Percentiles rank a stretch among this genome's conserved stretches.
Conservation (phyloP, 805 yeast genomes). For the Lachancea meyersii region DNA sequence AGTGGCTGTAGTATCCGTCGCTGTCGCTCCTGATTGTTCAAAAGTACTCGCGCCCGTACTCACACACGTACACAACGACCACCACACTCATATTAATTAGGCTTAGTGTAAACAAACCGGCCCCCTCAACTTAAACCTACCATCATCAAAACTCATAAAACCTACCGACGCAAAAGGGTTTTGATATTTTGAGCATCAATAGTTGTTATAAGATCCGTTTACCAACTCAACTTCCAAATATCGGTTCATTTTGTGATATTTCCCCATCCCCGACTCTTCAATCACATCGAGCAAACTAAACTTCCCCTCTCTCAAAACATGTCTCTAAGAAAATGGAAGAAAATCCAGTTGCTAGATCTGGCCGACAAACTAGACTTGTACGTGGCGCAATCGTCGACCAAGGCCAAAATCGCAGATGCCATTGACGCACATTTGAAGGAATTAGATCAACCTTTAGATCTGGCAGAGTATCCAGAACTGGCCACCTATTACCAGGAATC, state of each 20-base stretch:
- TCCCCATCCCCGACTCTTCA: too few species aligned
- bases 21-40: too few species aligned
- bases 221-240: not conserved
- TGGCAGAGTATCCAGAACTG: constrained; percentile 27
- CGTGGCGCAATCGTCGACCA: constrained; percentile 15
- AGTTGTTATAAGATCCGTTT: not conserved
- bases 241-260: too few species aligned
- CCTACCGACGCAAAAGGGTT: not conserved
- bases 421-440: constrained; percentile 17
- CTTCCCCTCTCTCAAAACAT: not conserved
- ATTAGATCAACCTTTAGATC: constrained; percentile 20
- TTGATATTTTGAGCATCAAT: not conserved
- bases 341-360: constrained; percentile 25
- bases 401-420: constrained; percentile 18
- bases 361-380: constrained; percentile 21
- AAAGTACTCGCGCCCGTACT: too few species aligned
- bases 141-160: not conserved
- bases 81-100: not conserved
- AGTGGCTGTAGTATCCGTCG: too few species aligned
- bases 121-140: not conserved
- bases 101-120: constrained; percentile 2
- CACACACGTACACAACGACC: not conserved
- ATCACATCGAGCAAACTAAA: not conserved
- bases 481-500: constrained; percentile 18
- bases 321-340: constrained; percentile 23